Percentiles rank a stretch among this genome's conserved stretches.
These are phyloP conservation scores for Trichosporon coremiiforme DNA, from an alignment of 1,284 basidiomycete species.

Conservation along the genomic window DNA sequence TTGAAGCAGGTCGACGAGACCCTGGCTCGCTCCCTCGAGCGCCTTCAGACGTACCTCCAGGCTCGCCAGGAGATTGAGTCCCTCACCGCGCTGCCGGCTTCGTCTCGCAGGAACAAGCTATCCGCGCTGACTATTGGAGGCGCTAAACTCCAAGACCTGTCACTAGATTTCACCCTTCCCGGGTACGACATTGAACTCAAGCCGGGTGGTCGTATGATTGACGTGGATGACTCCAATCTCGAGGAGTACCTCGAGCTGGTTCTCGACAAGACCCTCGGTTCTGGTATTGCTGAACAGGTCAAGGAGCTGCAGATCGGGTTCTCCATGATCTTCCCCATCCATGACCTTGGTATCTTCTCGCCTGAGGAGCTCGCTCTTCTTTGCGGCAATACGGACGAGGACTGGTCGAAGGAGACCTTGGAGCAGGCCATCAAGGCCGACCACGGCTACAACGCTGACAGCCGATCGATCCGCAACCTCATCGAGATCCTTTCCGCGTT, in stretches of 20 bases:
- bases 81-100: slow-evolving; percentile 45
- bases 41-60: slow-evolving; percentile 65
- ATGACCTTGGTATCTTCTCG: slow-evolving; percentile 87
- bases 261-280: slow-evolving; percentile 76
- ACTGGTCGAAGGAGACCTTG: slow-evolving; percentile 88
- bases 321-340: slow-evolving; percentile 89
- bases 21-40: slow-evolving; percentile 80
- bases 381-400: slow-evolving; percentile 92
- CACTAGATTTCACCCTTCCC: slow-evolving; percentile 93
- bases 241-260: slow-evolving; percentile 83
- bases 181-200: slow-evolving; percentile 90
- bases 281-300: slow-evolving; percentile 71
- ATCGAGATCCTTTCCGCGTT: slow-evolving; percentile 84
- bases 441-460: slow-evolving; percentile 96
- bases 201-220: slow-evolving; percentile 74
- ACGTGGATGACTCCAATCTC: slow-evolving; percentile 82
- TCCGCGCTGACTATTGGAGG: slow-evolving; percentile 60
- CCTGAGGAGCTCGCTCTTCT: slow-evolving; percentile 90
- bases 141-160: slow-evolving; percentile 73
- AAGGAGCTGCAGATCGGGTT: slow-evolving; percentile 81
- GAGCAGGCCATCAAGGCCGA: slow-evolving; percentile 91
- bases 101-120: slow-evolving; percentile 51
- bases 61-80: slow-evolving; percentile 57
- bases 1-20: slow-evolving; percentile 79
- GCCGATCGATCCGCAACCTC: slow-evolving; percentile 82